A percentile compares a stretch with the other conserved stretches of the same genome.
phyloP scores from a whole-genome alignment of 495 filamentous ascomycete species.

The Penicillium desertorum region DNA sequence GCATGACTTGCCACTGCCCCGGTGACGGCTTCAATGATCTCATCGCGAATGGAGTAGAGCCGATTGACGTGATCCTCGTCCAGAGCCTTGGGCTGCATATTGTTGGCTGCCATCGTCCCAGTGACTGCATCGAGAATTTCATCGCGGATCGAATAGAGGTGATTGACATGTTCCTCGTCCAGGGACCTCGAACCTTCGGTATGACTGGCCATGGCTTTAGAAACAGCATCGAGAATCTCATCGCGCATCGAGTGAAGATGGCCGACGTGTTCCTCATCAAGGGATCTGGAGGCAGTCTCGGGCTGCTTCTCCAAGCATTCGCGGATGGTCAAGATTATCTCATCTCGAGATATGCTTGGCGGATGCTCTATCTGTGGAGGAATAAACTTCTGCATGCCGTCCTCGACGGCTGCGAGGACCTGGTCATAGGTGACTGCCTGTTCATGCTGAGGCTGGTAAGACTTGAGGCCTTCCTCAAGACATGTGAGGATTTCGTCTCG shows the following conservation, averaged over 20 bases:
- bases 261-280: constrained; percentile 25
- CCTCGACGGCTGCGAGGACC: constrained; percentile 76
- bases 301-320: constrained; percentile 15
- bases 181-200: neutral
- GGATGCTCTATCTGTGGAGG: constrained; percentile 68
- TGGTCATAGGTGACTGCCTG: constrained; percentile 69
- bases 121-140: constrained; percentile 52
- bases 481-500: constrained; percentile 84
- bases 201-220: constrained; percentile 11
- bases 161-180: constrained; percentile 17
- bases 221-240: constrained; percentile 49
- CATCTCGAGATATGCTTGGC: constrained; percentile 61
- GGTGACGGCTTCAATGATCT: constrained; percentile 49
- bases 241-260: constrained; percentile 26
- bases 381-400: constrained; percentile 73
- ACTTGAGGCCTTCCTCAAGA: constrained; percentile 76
- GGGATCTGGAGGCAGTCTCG: constrained; percentile 15
- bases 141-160: constrained; percentile 7
- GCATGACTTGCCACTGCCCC: constrained; percentile 47
- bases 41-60: constrained; percentile 25
- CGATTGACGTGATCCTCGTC: constrained; percentile 13
- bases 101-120: constrained; percentile 18
- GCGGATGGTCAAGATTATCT: constrained; percentile 11
- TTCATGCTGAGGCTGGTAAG: constrained; percentile 62
- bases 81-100: neutral